phyloP scores from a whole-genome alignment of 2,329 filamentous ascomycete genomes.

The Ophiobolus disseminans region DNA sequence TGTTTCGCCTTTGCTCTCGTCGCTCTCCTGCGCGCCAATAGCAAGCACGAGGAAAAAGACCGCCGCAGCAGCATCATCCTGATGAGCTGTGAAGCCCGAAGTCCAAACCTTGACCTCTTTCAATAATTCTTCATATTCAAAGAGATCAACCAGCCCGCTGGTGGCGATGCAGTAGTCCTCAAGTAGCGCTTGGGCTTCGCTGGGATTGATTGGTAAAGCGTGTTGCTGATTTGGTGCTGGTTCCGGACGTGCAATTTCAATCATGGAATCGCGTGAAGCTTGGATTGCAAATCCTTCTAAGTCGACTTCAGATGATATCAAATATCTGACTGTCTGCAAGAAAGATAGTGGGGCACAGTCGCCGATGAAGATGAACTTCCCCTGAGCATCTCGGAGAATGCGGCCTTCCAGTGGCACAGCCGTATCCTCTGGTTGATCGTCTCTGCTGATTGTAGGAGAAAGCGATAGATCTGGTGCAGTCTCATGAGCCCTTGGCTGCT shows the following conservation, averaged over 20 bases:
- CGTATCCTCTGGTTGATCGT: slow-evolving; percentile 51
- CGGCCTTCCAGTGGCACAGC: slow-evolving; percentile 54
- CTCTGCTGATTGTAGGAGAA: slow-evolving; percentile 33
- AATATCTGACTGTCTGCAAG: slow-evolving; percentile 59
- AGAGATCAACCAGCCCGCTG: slow-evolving; percentile 58
- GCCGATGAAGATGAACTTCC: slow-evolving; percentile 62
- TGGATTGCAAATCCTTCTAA: slow-evolving; percentile 29
- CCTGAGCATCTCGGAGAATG: slow-evolving; percentile 60
- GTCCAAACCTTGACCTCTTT: slow-evolving; percentile 39
- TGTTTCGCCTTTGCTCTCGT: slow-evolving; percentile 53
- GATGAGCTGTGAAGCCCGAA: slow-evolving; percentile 8
- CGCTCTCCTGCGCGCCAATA: slow-evolving; percentile 55
- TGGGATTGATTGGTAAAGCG: slow-evolving; percentile 32
- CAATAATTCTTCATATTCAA: slow-evolving; percentile 50
- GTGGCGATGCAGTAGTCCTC: slow-evolving; percentile 55
- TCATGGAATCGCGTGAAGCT: slow-evolving; percentile 38
- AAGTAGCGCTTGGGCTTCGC: slow-evolving; percentile 52
- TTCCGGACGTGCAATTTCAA: slow-evolving; percentile 37
- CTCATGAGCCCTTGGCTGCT: slow-evolving; percentile 11
- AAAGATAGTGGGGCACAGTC: slow-evolving; percentile 62
- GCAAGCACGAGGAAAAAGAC: slow-evolving; percentile 61
- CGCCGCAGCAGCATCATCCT: slow-evolving; percentile 54
- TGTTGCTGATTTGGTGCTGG: slow-evolving; percentile 27
- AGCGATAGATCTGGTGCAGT: slow-evolving; percentile 17
- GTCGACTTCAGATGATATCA: slow-evolving; percentile 52